A percentile compares a stretch with the other conserved stretches of the same genome.
These are phyloP conservation scores for Quaeritorhiza haematococci DNA, from an alignment of 371 early-diverging fungal genomes.

Conservation along the genomic window DNA sequence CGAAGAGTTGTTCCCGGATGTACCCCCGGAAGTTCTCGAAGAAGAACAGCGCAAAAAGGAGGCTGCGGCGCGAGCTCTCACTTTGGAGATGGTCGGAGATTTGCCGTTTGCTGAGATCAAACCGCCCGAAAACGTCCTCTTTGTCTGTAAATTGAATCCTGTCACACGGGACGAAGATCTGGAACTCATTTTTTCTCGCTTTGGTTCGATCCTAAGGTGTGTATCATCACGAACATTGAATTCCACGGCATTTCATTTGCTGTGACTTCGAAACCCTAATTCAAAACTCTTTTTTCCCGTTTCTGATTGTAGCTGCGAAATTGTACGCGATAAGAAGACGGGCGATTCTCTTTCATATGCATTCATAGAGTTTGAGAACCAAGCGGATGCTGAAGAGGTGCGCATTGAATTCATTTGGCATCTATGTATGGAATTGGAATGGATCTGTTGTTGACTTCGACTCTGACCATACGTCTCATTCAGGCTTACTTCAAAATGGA, in stretches of 20 bases:
- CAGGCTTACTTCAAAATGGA: slow-evolving; percentile 84
- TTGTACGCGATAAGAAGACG: slow-evolving; percentile 82
- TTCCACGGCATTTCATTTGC: neutral
- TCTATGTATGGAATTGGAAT: neutral
- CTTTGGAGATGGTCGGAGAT: slow-evolving; percentile 97
- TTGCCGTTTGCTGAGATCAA: slow-evolving; percentile 93
- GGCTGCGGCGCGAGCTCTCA: slow-evolving; percentile 83
- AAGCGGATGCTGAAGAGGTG: slow-evolving; percentile 82
- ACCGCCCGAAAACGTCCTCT: slow-evolving; percentile 94
- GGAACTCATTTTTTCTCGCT: slow-evolving; percentile 87
- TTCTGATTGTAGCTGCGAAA: slow-evolving; percentile 68
- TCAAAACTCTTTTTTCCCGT: neutral
- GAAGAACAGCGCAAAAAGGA: slow-evolving; percentile 62
- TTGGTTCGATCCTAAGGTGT: slow-evolving; percentile 72
- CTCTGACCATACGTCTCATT: slow-evolving; percentile 1
- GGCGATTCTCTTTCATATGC: slow-evolving; percentile 87
- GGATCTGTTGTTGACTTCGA: neutral
- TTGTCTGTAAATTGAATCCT: slow-evolving; percentile 94
- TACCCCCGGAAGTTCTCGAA: slow-evolving; percentile 69
- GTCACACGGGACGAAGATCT: slow-evolving; percentile 89
- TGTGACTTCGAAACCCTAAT: neutral
- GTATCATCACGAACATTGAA: slow-evolving; percentile 2
- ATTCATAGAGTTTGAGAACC: slow-evolving; percentile 90
- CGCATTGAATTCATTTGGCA: slow-evolving; percentile 3
- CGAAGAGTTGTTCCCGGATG: slow-evolving; percentile 62